These are phyloP conservation scores for Silene vulgaris DNA, from an alignment of 179 eudicot genomes.

Conservation along the genomic window DNA sequence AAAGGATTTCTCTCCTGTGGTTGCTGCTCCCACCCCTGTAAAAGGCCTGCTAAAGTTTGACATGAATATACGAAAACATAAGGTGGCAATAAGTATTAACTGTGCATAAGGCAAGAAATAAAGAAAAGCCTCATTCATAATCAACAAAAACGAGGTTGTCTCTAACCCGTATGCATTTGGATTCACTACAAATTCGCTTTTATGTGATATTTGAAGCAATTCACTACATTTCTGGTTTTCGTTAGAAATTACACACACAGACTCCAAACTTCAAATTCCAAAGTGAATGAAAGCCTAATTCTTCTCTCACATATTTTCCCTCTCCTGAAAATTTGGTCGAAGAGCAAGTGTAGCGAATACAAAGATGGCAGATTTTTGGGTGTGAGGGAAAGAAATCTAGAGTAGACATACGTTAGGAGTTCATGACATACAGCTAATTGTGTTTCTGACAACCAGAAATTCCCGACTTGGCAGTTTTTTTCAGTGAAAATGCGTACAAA, in stretches of 20 bases:
- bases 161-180: background rate
- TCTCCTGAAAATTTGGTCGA: no score
- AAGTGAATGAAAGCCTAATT: no score
- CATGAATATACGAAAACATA: conserved; percentile 17
- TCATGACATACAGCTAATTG: background rate
- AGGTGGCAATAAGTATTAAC: background rate
- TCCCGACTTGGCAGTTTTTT: background rate
- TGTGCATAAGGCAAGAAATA: conserved; percentile 13
- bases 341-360: background rate
- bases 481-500: background rate
- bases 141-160: background rate
- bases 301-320: no score
- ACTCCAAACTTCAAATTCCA: no score
- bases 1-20: conserved; percentile 73
- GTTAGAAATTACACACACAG: no score
- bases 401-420: background rate
- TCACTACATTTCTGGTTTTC: no score
- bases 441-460: background rate
- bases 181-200: background rate
- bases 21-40: conserved; percentile 75
- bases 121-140: background rate
- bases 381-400: background rate
- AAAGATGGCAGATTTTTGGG: background rate
- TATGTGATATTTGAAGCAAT: background rate
- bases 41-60: conserved; percentile 47